These are phyloP conservation scores for Talaromyces pinophilus DNA, from an alignment of 2,329 filamentous ascomycete genomes.

Conservation along the genomic window DNA sequence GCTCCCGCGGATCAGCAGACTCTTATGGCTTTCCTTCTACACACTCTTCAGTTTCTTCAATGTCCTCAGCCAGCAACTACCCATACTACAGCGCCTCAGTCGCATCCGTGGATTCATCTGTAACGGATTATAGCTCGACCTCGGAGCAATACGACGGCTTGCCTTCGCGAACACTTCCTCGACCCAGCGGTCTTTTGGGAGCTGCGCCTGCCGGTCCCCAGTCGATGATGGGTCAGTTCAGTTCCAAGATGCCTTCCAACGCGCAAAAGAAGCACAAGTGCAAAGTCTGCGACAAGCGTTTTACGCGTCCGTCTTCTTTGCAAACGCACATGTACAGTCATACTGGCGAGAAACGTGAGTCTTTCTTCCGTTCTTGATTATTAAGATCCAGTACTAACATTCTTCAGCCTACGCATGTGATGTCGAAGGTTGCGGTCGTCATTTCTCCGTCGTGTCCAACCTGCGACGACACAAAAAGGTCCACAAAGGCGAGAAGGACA, in stretches of 20 bases:
- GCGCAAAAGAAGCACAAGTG: slow-evolving; percentile 99
- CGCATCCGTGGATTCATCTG: slow-evolving; percentile 66
- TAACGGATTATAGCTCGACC: slow-evolving; percentile 90
- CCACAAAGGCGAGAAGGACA: slow-evolving; percentile 67
- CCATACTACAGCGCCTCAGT: slow-evolving; percentile 85
- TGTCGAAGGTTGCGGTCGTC: slow-evolving; percentile 88
- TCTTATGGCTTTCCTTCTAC: slow-evolving; percentile 89
- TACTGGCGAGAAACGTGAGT: slow-evolving; percentile 96
- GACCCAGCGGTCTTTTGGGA: slow-evolving; percentile 67
- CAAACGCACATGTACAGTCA: slow-evolving; percentile 99
- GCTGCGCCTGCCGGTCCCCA: slow-evolving; percentile 78
- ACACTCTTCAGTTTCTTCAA: slow-evolving; percentile 90
- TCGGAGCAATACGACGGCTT: slow-evolving; percentile 81
- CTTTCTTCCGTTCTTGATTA: too few relatives aligned
- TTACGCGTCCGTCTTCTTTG: slow-evolving; percentile 88
- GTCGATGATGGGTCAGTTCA: slow-evolving; percentile 99
- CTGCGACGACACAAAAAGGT: slow-evolving; percentile 93
- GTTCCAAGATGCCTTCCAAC: slow-evolving; percentile 91
- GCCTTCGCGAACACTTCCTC: slow-evolving; percentile 77
- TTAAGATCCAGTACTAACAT: background rate
- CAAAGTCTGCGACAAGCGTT: slow-evolving; percentile 97
- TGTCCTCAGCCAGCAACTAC: slow-evolving; percentile 79
- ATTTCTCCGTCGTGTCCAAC: slow-evolving; percentile 97
- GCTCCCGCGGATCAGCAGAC: slow-evolving; percentile 71
- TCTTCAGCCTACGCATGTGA: slow-evolving; percentile 85